A percentile compares a stretch with the other conserved stretches of the same genome.
phyloP scores from a whole-genome alignment of 2,329 filamentous ascomycete species.

The Sporothrix protearum region DNA sequence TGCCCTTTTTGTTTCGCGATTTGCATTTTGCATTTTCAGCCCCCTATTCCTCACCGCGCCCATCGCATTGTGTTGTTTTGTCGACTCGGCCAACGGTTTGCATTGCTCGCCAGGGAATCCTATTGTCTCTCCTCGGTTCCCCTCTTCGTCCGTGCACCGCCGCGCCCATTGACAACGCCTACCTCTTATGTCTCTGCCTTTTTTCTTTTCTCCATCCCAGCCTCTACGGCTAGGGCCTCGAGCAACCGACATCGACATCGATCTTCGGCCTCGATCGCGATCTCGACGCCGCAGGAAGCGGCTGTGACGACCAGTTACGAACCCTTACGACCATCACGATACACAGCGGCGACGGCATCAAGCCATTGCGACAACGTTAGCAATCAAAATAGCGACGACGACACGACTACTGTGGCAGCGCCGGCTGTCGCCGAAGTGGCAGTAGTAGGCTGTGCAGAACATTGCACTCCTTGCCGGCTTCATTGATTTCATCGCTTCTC shows the following conservation, averaged over 20 bases:
- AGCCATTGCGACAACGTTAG: not conserved
- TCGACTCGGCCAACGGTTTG: not conserved
- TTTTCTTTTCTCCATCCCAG: constrained; percentile 24
- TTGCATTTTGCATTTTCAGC: not conserved
- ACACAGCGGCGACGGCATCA: not conserved
- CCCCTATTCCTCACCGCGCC: not conserved
- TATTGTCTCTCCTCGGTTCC: not conserved
- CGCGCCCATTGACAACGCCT: not conserved
- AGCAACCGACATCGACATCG: not conserved
- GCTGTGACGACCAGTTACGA: not conserved
- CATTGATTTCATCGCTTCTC: not conserved
- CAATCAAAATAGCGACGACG: not conserved
- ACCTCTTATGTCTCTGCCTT: constrained; percentile 25
- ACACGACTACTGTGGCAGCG: constrained; percentile 1
- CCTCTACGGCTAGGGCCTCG: constrained; percentile 29
- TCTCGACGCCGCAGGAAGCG: constrained; percentile 27
- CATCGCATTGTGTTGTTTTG: not conserved
- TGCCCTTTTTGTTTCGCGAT: not conserved
- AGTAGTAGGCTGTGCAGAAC: not conserved
- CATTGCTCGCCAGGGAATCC: constrained; percentile 1
- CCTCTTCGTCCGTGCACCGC: not conserved
- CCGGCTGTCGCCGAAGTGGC: not conserved
- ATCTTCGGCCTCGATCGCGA: constrained; percentile 10
- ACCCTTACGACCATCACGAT: not conserved
- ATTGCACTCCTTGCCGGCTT: not conserved